phyloP scores from a whole-genome alignment of 1,284 basidiomycete species.

The Naganishia albida region DNA sequence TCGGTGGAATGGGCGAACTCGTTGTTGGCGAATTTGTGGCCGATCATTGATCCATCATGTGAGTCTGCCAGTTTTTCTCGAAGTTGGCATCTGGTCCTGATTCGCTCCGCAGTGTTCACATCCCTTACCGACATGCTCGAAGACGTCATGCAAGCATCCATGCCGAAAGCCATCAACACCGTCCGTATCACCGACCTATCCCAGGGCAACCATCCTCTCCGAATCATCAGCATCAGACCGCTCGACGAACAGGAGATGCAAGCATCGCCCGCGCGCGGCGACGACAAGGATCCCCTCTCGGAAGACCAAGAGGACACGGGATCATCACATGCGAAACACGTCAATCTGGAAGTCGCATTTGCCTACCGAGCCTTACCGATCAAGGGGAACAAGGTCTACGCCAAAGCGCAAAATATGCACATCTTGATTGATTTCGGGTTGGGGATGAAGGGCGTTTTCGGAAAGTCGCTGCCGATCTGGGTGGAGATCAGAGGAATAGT shows the following conservation, averaged over 20 bases:
- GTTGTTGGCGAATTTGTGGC: constrained; percentile 53
- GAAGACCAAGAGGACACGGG: constrained; percentile 14
- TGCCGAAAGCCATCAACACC: constrained; percentile 53
- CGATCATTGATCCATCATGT: constrained; percentile 53
- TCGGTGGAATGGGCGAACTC: constrained; percentile 56
- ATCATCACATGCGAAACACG: constrained; percentile 30
- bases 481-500: constrained; percentile 37
- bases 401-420: constrained; percentile 31
- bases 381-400: constrained; percentile 27
- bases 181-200: constrained; percentile 53
- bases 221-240: constrained; percentile 53
- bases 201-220: constrained; percentile 50
- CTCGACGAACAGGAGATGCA: constrained; percentile 45
- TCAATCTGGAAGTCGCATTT: constrained; percentile 38
- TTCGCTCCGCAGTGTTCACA: constrained; percentile 42
- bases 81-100: background rate
- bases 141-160: constrained; percentile 56
- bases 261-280: background rate
- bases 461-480: constrained; percentile 35
- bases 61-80: constrained; percentile 36
- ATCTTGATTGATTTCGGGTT: constrained; percentile 31
- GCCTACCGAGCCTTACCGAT: constrained; percentile 37
- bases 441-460: constrained; percentile 27
- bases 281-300: constrained; percentile 8
- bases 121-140: constrained; percentile 54